Base-by-base conservation (phyloP, 225 moss, liverwort and hornwort genomes). In the Sphagnum tenellum region DNA sequence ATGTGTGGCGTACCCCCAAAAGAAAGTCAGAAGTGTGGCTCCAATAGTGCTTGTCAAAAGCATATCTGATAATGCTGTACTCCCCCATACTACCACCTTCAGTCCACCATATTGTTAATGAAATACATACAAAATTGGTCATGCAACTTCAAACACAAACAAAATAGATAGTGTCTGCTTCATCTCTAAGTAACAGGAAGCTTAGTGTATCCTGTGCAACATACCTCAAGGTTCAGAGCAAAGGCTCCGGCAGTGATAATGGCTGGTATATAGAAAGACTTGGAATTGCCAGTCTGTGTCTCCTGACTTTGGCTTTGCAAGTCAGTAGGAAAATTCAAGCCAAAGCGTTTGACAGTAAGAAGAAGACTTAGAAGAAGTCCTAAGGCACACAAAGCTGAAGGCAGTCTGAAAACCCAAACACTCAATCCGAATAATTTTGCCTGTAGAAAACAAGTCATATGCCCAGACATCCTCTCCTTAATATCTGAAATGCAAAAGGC, bases 31-130 rank as follows among this genome's bases (percentile, higher is more conserved):
- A 50, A 89, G 74, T 12, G 89, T 75, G 69, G 75, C 87, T 60
- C 83, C 89, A 12, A 89, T 73, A 69, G 68, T 87, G 66, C 86
- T 77, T 29, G 82, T 82, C 47, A 84, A 58, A 56, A 89, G 81
- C 89, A 89, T 89, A 73, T 87, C 87, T 50, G 81, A 76, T n/a
- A 87, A 73, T 53, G 87, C 87, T 66, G 84, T 76, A 71, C 89
- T 84, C 44, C 84, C 87, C 79, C 79, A 81, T 45, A 78, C 78
- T 76, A 87, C 80, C 52, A 89, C 84, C 88, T 88, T 73, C 70
- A 70, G 29, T 29, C 29, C 29, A 29, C 29, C 29, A 29, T 29
- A 29, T 29, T 54, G 62, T 67, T 55, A 67, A 64, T 61, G 46
- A 47, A 67, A 47, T 55, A 47, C 14, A 64, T 12, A 52, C 29